Conservation (phyloP, 179 eudicot genomes). For the Silene vulgaris region DNA sequence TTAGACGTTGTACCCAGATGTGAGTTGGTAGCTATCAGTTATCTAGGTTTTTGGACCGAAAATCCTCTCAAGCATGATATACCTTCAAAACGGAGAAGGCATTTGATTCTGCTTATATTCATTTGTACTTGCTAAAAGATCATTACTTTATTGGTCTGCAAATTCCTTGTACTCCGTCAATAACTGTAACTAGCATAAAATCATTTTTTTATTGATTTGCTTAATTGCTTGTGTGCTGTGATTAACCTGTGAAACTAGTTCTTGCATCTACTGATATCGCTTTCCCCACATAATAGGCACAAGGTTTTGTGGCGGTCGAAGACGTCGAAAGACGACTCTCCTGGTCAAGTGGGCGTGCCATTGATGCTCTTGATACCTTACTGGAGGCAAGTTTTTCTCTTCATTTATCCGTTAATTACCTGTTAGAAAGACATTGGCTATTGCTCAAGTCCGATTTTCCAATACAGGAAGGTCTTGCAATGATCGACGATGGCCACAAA, state of each 20-base stretch:
- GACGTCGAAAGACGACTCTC: conserved; percentile 75
- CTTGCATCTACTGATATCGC: neutral
- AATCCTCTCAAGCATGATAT: too few species aligned
- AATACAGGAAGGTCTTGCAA: conserved; percentile 89
- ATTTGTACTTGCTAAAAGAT: too few species aligned
- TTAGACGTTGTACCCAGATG: too few species aligned
- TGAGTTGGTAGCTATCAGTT: too few species aligned
- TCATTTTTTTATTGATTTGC: neutral
- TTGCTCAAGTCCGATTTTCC: conserved; percentile 15
- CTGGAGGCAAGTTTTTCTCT: conserved; percentile 50
- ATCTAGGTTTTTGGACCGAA: too few species aligned
- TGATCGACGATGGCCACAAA: conserved; percentile 92
- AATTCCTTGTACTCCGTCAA: neutral
- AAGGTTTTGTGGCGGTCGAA: conserved; percentile 87
- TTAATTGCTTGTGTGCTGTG: too few species aligned
- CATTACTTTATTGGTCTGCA: too few species aligned
- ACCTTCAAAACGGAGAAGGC: too few species aligned
- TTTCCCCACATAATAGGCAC: conserved; percentile 42
- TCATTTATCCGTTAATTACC: neutral
- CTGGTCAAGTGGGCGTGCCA: conserved; percentile 87
- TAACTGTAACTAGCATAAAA: neutral
- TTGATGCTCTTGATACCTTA: conserved; percentile 87
- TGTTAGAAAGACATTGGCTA: neutral
- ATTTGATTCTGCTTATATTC: too few species aligned
- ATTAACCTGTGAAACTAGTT: neutral